Evolutionary conservation across 164 flowering plant genomes (phyloP), one percentile per base, ranked within the genome.

Genomic region (Magnolia sinica): DNA sequence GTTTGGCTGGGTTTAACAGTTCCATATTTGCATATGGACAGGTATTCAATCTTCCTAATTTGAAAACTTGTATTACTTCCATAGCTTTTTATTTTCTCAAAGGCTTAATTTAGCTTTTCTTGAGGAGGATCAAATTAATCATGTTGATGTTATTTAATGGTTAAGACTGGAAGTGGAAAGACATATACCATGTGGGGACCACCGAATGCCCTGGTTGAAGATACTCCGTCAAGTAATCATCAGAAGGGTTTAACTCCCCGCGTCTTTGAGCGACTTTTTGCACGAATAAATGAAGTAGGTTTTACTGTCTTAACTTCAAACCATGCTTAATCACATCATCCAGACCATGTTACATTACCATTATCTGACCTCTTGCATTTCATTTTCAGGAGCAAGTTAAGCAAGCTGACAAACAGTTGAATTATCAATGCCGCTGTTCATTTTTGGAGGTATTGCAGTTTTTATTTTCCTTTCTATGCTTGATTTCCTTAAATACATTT

Each of bases 101-200:
- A 24, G 27, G 27, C 27, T 68, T 10, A 29, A 68, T 75, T 76
- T 20, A 9, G 8, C 37, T 29, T 58, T 4, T 10, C 14, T 37
- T 52, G 50, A 24, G 50, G 31, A 29, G 66, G 68, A 4, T 19
- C 9, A 19, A 24, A 58, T 14, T 37, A n/a, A 70, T 45, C 18
- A 49, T 76, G 4, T 20, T 55, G 31, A 70, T 45, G 37, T 70
- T 16, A 49, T 71, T 37, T 73, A 68, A 66, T 76, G 74, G 11
- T 67, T 77, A 68, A 94, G 99, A 96, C 99, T 24, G 98, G 99
- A 14, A 96, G 98, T 72, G 99, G 99, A 49, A 96, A 96, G 83
- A 96, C 99, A 0, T 96, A 90, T 71, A 96, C 99, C 0, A 94
- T 96, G 88, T 94, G 94, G 97, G 98, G 99, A 79, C 97, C 99